Base-by-base conservation (phyloP, 2,329 filamentous ascomycete species). In the Lachnellula willkommii region DNA sequence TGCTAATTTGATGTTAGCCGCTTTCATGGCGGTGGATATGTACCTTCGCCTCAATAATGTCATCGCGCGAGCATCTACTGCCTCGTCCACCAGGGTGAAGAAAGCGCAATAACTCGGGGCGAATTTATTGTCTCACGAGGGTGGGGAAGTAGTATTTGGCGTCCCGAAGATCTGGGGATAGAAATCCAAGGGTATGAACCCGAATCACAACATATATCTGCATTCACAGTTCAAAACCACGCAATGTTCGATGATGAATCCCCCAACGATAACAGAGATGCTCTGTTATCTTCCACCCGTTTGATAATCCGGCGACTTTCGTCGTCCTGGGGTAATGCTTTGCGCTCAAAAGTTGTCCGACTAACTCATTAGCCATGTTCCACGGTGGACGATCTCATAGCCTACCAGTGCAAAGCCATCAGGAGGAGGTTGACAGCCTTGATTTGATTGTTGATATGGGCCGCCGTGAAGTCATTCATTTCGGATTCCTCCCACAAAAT, bases 21-120 rank as follows among this genome's bases (percentile, higher is more conserved):
- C 72, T 2, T 72, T 73, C 60, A 75, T 76, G 73, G 69, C 67
- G 0, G 61, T 73, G 0, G 74, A 76, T 55, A 75, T 75, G 73
- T 72, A 66, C 50, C 57, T 63, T 12, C 65, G 72, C 11, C 58
- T 74, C 11, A 57, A 57, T 45, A 26, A 50, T 28, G 57, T 63
- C 7, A 59, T 65, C 35, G 55, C 60, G n/a, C 36, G 20, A 12
- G 53, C 50, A 37, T 22, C 54, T 8, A 42, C 15, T n/a, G 39
- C 17, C 39, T 32, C 28, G 28, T 32, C 9, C 28, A 11, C 5
- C 17, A 20, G 15, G 15, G 5, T n/a, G 39, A 42, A 17, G 9
- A 42, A 42, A 20, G 15, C 17, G 39, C 15, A 42, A 12, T 42
- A 42, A 20, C 2, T 2, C 14, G 3, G 15, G 39, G 17, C 39